Evolutionary conservation across 306 rosid genomes (phyloP), one percentile per base, ranked within the genome.

Genomic region (Oemleria cerasiformis): DNA sequence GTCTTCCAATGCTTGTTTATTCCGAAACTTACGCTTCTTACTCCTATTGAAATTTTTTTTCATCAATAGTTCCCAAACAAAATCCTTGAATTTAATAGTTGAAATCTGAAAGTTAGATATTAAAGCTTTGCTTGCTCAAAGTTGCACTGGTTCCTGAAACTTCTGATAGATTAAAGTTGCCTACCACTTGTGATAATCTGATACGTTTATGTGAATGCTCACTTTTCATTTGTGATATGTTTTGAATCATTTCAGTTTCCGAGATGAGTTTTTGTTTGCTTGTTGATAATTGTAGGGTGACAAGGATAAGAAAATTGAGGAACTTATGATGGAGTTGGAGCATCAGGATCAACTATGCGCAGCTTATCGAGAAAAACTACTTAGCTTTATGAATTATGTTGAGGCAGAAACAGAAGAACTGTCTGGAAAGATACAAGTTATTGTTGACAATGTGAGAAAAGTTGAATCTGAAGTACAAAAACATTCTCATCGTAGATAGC

Each of bases 281-380:
- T 72, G 64, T 67, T 48, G 21, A 19, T 76, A 11, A 60, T 69
- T 81, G 82, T 69, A 90, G 97, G 96, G 88, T 15, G 94, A 88
- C 58, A 93, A 91, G 81, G 96, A 91, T 75, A 83, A 79, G 81
- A 93, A 88, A 77, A 93, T 93, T 71, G 90, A 88, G 48, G 97
- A 93, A 65, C 96, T 93, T 53, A 84, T 83, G 4, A 63, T 57
- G 90, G 98, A 93, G 86, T 77, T 93, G 81, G 87, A 93, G 79
- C 90, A 39, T 50, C 98, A 88, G 75, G 90, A 90, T 79, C 86
- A 81, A 75, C 79, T 84, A 2, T 93, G 98, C 60, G 84, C 84
- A 56, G 76, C 82, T 7, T 87, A 90, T 63, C 76, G 94, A 77
- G 96, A 86, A 80, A 88, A 80, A 65, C 82, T 93, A 13, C 40